These are phyloP conservation scores for Teratosphaeria epicoccoides DNA, from an alignment of 2,329 filamentous ascomycete species.

Conservation along the genomic window DNA sequence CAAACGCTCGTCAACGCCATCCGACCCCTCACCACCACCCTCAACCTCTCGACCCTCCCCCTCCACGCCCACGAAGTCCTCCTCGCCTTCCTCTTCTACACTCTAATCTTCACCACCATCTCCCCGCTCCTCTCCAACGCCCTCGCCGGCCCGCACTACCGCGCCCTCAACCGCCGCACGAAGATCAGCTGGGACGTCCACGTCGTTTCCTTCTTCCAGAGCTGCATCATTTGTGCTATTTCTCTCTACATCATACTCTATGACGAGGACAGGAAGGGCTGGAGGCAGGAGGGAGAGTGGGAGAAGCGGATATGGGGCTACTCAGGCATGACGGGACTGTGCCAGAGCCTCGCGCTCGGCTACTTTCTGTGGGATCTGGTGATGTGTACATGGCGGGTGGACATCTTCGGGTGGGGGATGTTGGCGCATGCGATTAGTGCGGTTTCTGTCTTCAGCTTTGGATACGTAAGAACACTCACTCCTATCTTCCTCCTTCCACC, in stretches of 20 bases:
- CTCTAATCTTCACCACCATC: conserved; percentile 53
- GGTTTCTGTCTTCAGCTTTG: conserved; percentile 62
- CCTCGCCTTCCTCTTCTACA: conserved; percentile 56
- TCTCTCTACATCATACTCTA: conserved; percentile 62
- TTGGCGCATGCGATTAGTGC: conserved; percentile 68
- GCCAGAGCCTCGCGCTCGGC: conserved; percentile 65
- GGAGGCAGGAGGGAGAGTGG: conserved; percentile 44
- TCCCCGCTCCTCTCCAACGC: conserved; percentile 55
- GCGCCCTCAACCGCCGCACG: conserved; percentile 49
- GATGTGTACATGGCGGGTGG: conserved; percentile 56
- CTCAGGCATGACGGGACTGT: conserved; percentile 58
- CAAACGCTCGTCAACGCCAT: conserved; percentile 45
- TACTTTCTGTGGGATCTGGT: conserved; percentile 79
- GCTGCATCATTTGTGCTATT: conserved; percentile 57
- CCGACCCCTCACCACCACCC: conserved; percentile 53
- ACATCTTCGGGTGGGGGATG: conserved; percentile 66
- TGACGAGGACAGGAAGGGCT: conserved; percentile 54
- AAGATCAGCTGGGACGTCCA: conserved; percentile 77
- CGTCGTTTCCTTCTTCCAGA: conserved; percentile 74
- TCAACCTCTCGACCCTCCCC: conserved; percentile 56
- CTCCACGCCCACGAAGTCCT: conserved; percentile 69
- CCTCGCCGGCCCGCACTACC: conserved; percentile 55
- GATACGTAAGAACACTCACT: conserved; percentile 55
- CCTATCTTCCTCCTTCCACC: background rate
- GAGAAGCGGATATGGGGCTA: conserved; percentile 63